Conservation (phyloP, 2,329 filamentous ascomycete species). For the Ceratocystis papillata region DNA sequence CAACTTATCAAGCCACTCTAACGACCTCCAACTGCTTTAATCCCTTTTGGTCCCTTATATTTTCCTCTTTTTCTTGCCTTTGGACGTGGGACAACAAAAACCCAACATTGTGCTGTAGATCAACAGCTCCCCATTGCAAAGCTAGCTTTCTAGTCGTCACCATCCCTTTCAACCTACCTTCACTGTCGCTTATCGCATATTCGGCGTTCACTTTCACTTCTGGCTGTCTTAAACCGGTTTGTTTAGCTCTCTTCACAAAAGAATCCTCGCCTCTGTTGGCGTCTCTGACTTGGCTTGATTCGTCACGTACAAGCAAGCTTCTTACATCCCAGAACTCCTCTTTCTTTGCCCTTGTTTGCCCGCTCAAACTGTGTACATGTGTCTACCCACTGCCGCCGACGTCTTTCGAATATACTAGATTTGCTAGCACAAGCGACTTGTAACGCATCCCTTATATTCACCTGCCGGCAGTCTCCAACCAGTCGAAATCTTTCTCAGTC, state of each 20-base stretch:
- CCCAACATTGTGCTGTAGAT: neutral
- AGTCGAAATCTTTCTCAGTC: neutral
- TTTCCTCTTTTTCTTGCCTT: neutral
- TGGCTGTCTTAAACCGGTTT: neutral
- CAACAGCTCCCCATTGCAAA: neutral
- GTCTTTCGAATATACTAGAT: slow-evolving; percentile 33
- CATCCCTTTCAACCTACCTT: neutral
- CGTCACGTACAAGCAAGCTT: slow-evolving; percentile 8
- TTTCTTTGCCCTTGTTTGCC: neutral
- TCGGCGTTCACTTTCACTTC: neutral
- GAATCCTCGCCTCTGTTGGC: no score
- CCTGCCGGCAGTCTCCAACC: neutral
- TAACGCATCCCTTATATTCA: neutral
- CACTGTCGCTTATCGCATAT: neutral
- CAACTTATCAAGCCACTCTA: neutral
- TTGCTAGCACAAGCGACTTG: slow-evolving; percentile 30
- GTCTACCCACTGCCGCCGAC: slow-evolving; percentile 30
- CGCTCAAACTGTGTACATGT: slow-evolving; percentile 33
- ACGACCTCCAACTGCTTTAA: slow-evolving; percentile 1
- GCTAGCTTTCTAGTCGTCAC: neutral
- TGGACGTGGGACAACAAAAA: neutral
- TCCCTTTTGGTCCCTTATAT: slow-evolving; percentile 12
- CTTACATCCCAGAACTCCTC: neutral
- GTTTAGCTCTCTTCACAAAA: no score
- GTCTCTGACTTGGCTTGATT: neutral